Conservation (phyloP, 441 rosid genomes). For the Pelargonium citronellum region DNA sequence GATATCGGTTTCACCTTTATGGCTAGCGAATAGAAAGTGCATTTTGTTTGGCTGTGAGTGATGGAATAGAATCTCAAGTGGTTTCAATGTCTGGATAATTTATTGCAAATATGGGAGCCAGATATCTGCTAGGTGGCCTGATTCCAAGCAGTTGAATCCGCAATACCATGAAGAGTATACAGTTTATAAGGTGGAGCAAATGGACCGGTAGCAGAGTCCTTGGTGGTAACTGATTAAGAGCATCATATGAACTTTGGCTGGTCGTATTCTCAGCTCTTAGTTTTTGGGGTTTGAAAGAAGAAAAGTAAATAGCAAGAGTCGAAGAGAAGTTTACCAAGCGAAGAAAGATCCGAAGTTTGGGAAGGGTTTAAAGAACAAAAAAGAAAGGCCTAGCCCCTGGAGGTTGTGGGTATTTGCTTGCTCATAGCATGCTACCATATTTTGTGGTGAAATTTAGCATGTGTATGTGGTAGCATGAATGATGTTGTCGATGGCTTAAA, state of each 20-base stretch:
- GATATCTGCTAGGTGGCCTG: no score
- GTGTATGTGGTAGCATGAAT: no score
- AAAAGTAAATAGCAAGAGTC: neutral
- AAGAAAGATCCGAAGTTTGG: neutral
- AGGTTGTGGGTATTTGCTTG: no score
- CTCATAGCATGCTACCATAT: no score
- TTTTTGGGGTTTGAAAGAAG: neutral
- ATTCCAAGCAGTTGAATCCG: neutral
- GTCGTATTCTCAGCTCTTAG: neutral
- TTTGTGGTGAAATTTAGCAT: no score
- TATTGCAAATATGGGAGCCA: neutral
- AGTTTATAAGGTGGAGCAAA: neutral
- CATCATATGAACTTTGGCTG: neutral
- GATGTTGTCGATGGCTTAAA: no score
- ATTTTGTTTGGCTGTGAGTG: neutral
- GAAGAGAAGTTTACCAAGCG: neutral
- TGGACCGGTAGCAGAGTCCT: neutral
- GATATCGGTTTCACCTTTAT: neutral
- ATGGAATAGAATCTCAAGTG: neutral
- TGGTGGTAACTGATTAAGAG: neutral
- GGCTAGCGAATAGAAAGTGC: neutral
- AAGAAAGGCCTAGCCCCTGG: neutral
- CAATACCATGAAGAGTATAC: neutral
- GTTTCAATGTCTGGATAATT: neutral
- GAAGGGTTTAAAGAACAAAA: neutral